Evolutionary conservation across 768 basidiomycete genomes (phyloP).

Genomic region (Coprinopsis cinerea): DNA sequence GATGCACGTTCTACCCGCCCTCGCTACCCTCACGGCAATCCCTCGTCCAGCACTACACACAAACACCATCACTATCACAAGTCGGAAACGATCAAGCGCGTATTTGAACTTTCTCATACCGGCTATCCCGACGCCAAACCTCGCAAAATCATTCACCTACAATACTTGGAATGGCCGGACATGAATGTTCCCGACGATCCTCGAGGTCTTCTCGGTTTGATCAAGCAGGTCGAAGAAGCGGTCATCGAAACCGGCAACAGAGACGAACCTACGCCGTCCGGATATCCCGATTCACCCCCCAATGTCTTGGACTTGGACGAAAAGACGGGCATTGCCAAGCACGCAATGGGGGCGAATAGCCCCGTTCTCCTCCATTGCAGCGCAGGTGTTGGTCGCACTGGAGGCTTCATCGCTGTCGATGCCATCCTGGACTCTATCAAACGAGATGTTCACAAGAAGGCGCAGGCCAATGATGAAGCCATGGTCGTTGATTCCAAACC

Average conservation of each 20-base stretch:
- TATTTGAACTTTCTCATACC: slow-evolving; percentile 63
- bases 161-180: slow-evolving; percentile 95
- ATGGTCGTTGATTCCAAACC: slow-evolving; percentile 27
- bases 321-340: slow-evolving; percentile 49
- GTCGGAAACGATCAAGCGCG: slow-evolving; percentile 43
- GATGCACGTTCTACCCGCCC: slow-evolving; percentile 5
- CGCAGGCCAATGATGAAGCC: slow-evolving; percentile 11
- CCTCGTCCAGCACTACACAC: slow-evolving; percentile 13
- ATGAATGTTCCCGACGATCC: slow-evolving; percentile 91
- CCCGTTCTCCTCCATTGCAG: slow-evolving; percentile 86
- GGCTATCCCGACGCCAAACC: slow-evolving; percentile 53
- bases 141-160: slow-evolving; percentile 76
- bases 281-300: slow-evolving; percentile 9
- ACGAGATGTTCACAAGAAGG: slow-evolving; percentile 41
- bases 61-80: slow-evolving; percentile 21
- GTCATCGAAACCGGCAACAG: slow-evolving; percentile 27
- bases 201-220: slow-evolving; percentile 63
- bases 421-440: slow-evolving; percentile 74
- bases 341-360: slow-evolving; percentile 39
- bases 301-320: slow-evolving; percentile 40
- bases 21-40: slow-evolving; percentile 8
- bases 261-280: slow-evolving; percentile 7
- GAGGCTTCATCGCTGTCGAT: slow-evolving; percentile 88
- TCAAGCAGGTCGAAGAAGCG: slow-evolving; percentile 59
- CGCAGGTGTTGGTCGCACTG: slow-evolving; percentile 92